Percentiles rank a stretch among this genome's conserved stretches.
Conservation (phyloP, 2,329 filamentous ascomycete species). For the Verticillium dahliae region DNA sequence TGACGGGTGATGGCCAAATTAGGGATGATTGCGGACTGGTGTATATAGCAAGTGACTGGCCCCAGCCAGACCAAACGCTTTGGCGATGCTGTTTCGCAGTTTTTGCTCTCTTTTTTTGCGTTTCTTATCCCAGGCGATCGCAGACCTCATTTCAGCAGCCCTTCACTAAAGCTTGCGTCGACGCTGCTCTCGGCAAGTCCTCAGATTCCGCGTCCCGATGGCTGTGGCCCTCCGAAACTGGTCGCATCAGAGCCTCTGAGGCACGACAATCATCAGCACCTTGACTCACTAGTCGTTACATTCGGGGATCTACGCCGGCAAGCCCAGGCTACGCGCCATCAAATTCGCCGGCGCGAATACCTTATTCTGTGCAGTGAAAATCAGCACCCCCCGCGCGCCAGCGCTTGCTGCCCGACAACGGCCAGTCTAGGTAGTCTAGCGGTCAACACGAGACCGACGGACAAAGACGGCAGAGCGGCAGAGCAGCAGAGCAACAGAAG, state of each 20-base stretch:
- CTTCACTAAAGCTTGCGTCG: not conserved
- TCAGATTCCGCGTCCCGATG: not conserved
- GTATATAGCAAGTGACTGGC: slow-evolving; percentile 1
- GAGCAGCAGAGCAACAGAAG: not conserved
- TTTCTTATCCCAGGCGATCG: not conserved
- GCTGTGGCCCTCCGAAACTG: not conserved
- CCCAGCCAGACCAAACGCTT: not conserved
- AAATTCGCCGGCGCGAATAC: not conserved
- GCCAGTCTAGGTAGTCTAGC: not conserved
- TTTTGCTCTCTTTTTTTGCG: not conserved
- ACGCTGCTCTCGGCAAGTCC: no score
- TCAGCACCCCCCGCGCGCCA: not conserved
- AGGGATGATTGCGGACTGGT: not conserved
- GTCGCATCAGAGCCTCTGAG: not conserved
- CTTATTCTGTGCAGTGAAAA: not conserved
- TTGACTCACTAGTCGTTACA: not conserved
- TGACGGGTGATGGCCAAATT: not conserved
- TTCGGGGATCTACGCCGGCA: not conserved
- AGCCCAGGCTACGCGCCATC: not conserved
- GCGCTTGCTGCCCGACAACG: not conserved
- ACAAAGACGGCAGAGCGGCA: not conserved
- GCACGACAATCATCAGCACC: not conserved
- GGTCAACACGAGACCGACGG: not conserved
- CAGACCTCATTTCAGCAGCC: not conserved
- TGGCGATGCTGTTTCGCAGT: not conserved